These are phyloP conservation scores for Arthrobotrys pseudoclavata DNA, from an alignment of 2,329 filamentous ascomycete genomes.

Conservation along the genomic window DNA sequence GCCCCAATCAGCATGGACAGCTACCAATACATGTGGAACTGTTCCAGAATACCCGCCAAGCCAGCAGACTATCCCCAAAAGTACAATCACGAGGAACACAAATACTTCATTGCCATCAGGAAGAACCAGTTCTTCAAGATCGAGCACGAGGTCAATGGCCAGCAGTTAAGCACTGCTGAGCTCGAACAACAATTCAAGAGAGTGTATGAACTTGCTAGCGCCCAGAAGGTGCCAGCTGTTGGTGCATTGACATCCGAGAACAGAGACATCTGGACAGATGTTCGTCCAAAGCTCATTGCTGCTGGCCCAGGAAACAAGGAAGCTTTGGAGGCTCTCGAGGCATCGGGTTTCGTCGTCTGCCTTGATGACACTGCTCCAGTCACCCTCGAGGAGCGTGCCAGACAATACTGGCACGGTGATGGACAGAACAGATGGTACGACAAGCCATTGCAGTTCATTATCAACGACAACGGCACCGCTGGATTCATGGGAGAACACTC, in stretches of 20 bases:
- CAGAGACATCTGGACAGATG: slow-evolving; percentile 91
- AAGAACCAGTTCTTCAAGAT: slow-evolving; percentile 99
- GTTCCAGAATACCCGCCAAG: slow-evolving; percentile 83
- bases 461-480: slow-evolving; percentile 97
- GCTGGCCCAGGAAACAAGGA: slow-evolving; percentile 84
- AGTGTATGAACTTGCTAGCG: slow-evolving; percentile 79
- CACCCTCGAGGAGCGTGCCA: slow-evolving; percentile 93
- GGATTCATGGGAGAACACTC: slow-evolving; percentile 99
- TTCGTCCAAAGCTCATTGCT: slow-evolving; percentile 72
- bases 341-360: slow-evolving; percentile 90
- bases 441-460: slow-evolving; percentile 96
- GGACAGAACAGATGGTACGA: slow-evolving; percentile 97
- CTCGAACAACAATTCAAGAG: slow-evolving; percentile 89
- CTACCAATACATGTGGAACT: slow-evolving; percentile 99
- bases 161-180: slow-evolving; percentile 88
- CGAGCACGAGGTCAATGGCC: slow-evolving; percentile 81
- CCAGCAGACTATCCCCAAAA: slow-evolving; percentile 87
- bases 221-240: slow-evolving; percentile 76
- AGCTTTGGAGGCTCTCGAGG: slow-evolving; percentile 84
- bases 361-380: slow-evolving; percentile 91
- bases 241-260: slow-evolving; percentile 91
- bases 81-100: slow-evolving; percentile 79
- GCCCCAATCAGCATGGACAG: slow-evolving; percentile 98
- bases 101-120: slow-evolving; percentile 89
- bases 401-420: slow-evolving; percentile 98